These are phyloP conservation scores for Fusarium devonianum DNA, from an alignment of 2,329 filamentous ascomycete species.

Conservation along the genomic window DNA sequence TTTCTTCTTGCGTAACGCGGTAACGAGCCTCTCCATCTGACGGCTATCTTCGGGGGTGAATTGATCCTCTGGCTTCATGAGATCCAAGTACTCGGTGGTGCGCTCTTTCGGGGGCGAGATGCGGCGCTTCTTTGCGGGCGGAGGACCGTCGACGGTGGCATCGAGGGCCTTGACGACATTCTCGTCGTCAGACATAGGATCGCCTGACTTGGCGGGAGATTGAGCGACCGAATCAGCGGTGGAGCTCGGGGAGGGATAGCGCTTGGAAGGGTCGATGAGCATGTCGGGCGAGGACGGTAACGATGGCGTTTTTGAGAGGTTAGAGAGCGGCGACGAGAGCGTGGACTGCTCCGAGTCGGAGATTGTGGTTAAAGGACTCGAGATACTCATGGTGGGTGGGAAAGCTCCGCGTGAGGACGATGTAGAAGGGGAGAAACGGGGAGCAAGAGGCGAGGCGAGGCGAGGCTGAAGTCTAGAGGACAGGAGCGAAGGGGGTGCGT, in stretches of 20 bases:
- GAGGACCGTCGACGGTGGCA: conserved; percentile 60
- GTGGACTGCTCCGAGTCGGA: conserved; percentile 48
- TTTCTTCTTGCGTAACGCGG: conserved; percentile 83
- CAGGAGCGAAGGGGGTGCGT: conserved; percentile 9
- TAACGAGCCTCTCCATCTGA: conserved; percentile 75
- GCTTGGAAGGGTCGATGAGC: conserved; percentile 49
- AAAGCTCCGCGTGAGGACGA: conserved; percentile 15
- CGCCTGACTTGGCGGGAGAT: conserved; percentile 57
- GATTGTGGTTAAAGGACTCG: conserved; percentile 41
- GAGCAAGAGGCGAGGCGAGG: not conserved
- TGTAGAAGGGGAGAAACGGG: conserved; percentile 19
- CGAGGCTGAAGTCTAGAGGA: conserved; percentile 17
- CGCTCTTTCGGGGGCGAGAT: conserved; percentile 68
- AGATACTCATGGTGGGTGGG: conserved; percentile 37
- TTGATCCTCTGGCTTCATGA: conserved; percentile 61
- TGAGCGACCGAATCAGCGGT: conserved; percentile 57
- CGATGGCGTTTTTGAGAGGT: conserved; percentile 61
- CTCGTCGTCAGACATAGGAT: conserved; percentile 47
- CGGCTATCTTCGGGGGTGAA: conserved; percentile 52
- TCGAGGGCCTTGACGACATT: conserved; percentile 41
- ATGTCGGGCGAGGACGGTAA: conserved; percentile 55
- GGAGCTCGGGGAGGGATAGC: conserved; percentile 61
- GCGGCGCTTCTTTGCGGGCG: conserved; percentile 79
- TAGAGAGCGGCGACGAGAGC: conserved; percentile 62
- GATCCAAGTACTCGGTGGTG: conserved; percentile 82